Conservation (phyloP, 805 yeast genomes). For the Schwanniomyces pseudopolymorphus region DNA sequence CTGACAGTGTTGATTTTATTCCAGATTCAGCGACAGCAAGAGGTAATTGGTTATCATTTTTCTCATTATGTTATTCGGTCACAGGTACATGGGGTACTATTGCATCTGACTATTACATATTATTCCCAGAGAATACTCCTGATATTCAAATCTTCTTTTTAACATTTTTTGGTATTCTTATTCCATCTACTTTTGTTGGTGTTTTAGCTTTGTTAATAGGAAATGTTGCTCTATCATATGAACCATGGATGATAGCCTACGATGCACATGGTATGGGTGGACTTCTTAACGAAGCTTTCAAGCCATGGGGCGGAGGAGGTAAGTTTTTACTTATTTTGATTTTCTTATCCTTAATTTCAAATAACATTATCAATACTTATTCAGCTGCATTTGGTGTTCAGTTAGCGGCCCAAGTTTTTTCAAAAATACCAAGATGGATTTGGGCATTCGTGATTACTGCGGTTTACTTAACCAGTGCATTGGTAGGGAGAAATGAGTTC, state of each 20-base stretch:
- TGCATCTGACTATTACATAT: slow-evolving; percentile 80
- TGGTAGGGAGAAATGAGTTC: slow-evolving; percentile 74
- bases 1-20: slow-evolving; percentile 26
- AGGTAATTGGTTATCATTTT: slow-evolving; percentile 74
- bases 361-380: slow-evolving; percentile 78
- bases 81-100: slow-evolving; percentile 90
- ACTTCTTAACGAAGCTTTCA: slow-evolving; percentile 59
- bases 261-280: slow-evolving; percentile 72
- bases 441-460: slow-evolving; percentile 66
- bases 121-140: slow-evolving; percentile 72
- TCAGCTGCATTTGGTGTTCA: slow-evolving; percentile 82
- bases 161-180: slow-evolving; percentile 63
- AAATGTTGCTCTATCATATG: slow-evolving; percentile 57
- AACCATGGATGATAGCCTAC: slow-evolving; percentile 60
- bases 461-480: slow-evolving; percentile 65
- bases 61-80: slow-evolving; percentile 70
- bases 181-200: slow-evolving; percentile 79
- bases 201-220: slow-evolving; percentile 71
- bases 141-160: slow-evolving; percentile 52
- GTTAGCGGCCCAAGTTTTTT: slow-evolving; percentile 51
- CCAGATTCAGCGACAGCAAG: slow-evolving; percentile 39
- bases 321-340: slow-evolving; percentile 69
- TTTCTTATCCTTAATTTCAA: slow-evolving; percentile 74
- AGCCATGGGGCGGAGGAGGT: slow-evolving; percentile 77
- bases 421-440: slow-evolving; percentile 74